phyloP scores from a whole-genome alignment of 441 rosid species.

The Lepidium campestre region DNA sequence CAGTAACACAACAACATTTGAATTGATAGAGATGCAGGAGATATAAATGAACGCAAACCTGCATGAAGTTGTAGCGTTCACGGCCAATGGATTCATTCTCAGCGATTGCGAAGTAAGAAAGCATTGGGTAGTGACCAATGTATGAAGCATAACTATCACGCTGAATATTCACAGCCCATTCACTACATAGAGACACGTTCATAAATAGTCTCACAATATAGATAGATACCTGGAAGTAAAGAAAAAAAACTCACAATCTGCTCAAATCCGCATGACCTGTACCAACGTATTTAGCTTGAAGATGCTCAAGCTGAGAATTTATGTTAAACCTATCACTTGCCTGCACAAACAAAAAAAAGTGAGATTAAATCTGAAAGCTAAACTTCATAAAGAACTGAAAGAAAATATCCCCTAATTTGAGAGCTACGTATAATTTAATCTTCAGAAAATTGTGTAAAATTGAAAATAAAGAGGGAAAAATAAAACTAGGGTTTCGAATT shows the following conservation, averaged over 20 bases:
- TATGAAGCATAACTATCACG: slow-evolving; percentile 94
- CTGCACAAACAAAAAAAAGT: slow-evolving; percentile 33
- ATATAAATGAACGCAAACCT: slow-evolving; percentile 36
- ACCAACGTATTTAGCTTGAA: slow-evolving; percentile 93
- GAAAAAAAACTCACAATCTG: slow-evolving; percentile 57
- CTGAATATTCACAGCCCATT: slow-evolving; percentile 93
- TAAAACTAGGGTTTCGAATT: slow-evolving; percentile 2
- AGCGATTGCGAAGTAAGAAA: slow-evolving; percentile 83
- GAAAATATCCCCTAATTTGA: background rate
- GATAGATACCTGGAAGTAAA: too few species aligned
- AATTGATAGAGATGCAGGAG: background rate
- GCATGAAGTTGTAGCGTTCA: slow-evolving; percentile 95
- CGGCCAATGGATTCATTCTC: slow-evolving; percentile 92
- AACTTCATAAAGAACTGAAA: background rate
- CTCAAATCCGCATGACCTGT: slow-evolving; percentile 90
- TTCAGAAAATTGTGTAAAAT: background rate
- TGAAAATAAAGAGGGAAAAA: background rate
- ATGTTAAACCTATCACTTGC: slow-evolving; percentile 97
- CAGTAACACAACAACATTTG: background rate
- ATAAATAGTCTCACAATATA: background rate
- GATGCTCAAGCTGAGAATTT: slow-evolving; percentile 96
- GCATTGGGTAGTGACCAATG: slow-evolving; percentile 80
- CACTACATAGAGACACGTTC: slow-evolving; percentile 34
- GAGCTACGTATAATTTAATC: background rate
- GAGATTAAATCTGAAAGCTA: background rate